Percentiles rank a stretch among this genome's conserved stretches.
phyloP scores from a whole-genome alignment of 1,284 basidiomycete species.

The Athelia psychrophila region DNA sequence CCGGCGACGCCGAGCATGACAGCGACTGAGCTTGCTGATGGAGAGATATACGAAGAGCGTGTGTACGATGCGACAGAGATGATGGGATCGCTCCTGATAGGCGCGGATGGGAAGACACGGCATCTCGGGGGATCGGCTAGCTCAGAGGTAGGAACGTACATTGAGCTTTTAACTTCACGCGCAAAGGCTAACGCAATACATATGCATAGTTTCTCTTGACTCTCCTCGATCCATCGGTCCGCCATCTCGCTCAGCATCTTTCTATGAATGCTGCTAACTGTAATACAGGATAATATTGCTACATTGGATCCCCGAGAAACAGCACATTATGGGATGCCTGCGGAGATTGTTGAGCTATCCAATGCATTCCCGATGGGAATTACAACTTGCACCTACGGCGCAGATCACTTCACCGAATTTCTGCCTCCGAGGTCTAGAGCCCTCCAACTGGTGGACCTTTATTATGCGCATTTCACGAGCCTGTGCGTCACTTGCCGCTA shows the following conservation, averaged over 20 bases:
- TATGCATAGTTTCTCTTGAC: conserved; percentile 43
- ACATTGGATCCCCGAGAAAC: background rate
- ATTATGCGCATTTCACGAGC: conserved; percentile 44
- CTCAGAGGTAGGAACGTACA: conserved; percentile 35
- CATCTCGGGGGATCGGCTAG: conserved; percentile 48
- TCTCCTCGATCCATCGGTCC: conserved; percentile 32
- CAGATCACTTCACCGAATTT: conserved; percentile 27
- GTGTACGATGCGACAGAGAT: conserved; percentile 24
- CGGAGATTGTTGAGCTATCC: conserved; percentile 40
- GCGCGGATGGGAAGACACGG: conserved; percentile 39
- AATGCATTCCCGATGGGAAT: conserved; percentile 49
- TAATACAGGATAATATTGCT: background rate
- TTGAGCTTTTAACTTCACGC: conserved; percentile 3
- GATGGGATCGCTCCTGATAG: conserved; percentile 44
- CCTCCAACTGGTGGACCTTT: conserved; percentile 34
- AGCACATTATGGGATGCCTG: conserved; percentile 28
- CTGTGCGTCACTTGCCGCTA: conserved; percentile 34
- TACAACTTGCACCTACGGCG: conserved; percentile 32
- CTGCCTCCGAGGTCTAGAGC: conserved; percentile 39
- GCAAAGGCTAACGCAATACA: conserved; percentile 5
- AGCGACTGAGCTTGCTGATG: too few relatives aligned
- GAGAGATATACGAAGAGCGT: conserved; percentile 19
- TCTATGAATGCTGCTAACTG: background rate
- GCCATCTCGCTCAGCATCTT: background rate
- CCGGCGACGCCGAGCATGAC: too few relatives aligned